Conservation (phyloP, 805 yeast species). For the Scheffersomyces stipitis region DNA sequence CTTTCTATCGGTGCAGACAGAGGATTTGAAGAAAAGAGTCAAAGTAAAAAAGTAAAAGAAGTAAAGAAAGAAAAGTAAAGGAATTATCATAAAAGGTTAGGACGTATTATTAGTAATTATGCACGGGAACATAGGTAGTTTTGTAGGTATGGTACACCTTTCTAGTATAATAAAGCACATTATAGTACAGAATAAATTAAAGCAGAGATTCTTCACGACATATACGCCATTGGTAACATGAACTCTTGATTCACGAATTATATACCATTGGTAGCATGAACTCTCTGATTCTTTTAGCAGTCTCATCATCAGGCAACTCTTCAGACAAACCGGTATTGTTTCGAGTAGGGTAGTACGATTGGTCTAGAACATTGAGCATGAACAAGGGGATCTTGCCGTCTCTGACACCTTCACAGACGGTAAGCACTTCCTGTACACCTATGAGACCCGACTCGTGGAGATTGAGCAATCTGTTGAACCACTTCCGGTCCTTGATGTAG, state of each 20-base stretch:
- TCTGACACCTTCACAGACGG: slow-evolving; percentile 36
- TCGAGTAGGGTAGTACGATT: slow-evolving; percentile 24
- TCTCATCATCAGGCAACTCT: slow-evolving; percentile 26
- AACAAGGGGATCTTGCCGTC: slow-evolving; percentile 37
- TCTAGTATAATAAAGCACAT: no score
- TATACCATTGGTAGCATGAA: slow-evolving; percentile 37
- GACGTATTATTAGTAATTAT: no score
- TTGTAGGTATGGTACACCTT: no score
- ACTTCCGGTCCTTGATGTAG: slow-evolving; percentile 35
- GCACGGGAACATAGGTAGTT: no score
- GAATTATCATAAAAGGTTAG: no score
- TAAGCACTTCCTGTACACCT: slow-evolving; percentile 29
- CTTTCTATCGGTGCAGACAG: no score
- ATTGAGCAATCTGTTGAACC: slow-evolving; percentile 34
- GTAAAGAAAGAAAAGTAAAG: no score
- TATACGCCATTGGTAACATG: not conserved
- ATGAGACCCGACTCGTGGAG: slow-evolving; percentile 27
- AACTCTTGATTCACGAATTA: slow-evolving; percentile 9
- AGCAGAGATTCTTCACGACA: no score
- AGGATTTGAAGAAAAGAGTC: no score
- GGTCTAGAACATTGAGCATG: slow-evolving; percentile 35
- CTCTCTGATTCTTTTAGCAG: slow-evolving; percentile 29
- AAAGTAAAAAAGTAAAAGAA: no score
- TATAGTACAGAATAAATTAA: no score
- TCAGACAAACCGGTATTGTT: slow-evolving; percentile 14